Conservation (phyloP, 2,329 filamentous ascomycete species). For the Aspergillus thermomutatus region DNA sequence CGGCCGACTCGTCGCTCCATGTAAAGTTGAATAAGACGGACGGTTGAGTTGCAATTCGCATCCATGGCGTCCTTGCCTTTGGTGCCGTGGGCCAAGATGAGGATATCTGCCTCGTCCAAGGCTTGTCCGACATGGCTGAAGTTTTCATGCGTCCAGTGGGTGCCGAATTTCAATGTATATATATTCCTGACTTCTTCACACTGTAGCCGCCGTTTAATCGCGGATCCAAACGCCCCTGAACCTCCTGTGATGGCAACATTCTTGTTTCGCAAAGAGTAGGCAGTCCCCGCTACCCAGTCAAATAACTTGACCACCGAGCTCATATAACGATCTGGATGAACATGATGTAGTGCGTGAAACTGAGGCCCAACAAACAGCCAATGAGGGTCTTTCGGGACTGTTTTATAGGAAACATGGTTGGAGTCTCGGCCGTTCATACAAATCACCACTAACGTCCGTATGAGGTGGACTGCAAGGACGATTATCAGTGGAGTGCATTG, state of each 20-base stretch:
- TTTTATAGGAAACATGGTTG: conserved; percentile 14
- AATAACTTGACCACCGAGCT: conserved; percentile 17
- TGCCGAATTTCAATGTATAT: no score
- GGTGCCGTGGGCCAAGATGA: conserved; percentile 14
- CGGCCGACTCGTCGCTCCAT: no score
- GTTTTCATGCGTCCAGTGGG: no score
- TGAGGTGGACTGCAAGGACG: no score
- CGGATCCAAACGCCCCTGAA: conserved; percentile 14
- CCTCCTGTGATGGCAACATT: conserved; percentile 9
- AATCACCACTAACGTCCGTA: conserved; percentile 10
- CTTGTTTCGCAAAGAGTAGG: conserved; percentile 14
- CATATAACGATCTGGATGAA: conserved; percentile 17
- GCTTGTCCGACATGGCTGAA: no score
- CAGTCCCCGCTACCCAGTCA: conserved; percentile 18
- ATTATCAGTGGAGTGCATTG: no score
- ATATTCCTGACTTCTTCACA: no score
- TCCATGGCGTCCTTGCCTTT: conserved; percentile 8
- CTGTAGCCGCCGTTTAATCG: no score
- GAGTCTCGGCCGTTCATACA: conserved; percentile 12
- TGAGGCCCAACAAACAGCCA: conserved; percentile 17
- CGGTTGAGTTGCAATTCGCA: conserved; percentile 10
- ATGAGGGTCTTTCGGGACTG: conserved; percentile 12
- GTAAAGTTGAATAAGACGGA: conserved; percentile 10
- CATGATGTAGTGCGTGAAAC: conserved; percentile 17
- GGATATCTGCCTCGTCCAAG: no score